Evolutionary conservation across 2,329 filamentous ascomycete species (phyloP).

Genomic region (Zalaria obscura): DNA sequence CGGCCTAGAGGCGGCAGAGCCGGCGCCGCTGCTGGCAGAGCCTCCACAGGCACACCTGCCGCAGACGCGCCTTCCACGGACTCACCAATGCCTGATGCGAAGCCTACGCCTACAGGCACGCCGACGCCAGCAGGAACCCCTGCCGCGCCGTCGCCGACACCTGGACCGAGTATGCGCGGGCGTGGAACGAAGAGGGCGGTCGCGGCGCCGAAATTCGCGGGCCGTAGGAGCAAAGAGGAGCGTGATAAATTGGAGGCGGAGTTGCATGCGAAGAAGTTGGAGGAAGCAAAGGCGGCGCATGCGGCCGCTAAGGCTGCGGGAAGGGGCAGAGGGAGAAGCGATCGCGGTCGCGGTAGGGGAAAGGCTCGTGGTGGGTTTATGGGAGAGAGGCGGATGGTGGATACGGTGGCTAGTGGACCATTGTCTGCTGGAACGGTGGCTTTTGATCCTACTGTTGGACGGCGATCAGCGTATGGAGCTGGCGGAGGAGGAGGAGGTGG

Average conservation of each 20-base stretch:
- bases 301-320: conserved; percentile 9
- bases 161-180: conserved; percentile 4
- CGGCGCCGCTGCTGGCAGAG: neutral
- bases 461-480: conserved; percentile 3
- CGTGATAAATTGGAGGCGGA: conserved; percentile 24
- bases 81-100: neutral
- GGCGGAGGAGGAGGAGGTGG: conserved; percentile 9
- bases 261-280: conserved; percentile 22
- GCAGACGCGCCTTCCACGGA: conserved; percentile 1
- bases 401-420: conserved; percentile 23
- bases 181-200: conserved; percentile 8
- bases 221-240: conserved; percentile 30
- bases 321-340: conserved; percentile 14
- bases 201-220: conserved; percentile 25
- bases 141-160: conserved; percentile 1
- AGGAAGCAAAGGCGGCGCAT: conserved; percentile 14
- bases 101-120: neutral
- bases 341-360: conserved; percentile 13
- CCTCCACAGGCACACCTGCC: neutral
- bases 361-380: conserved; percentile 29
- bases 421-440: conserved; percentile 22
- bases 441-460: conserved; percentile 6
- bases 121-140: conserved; percentile 1
- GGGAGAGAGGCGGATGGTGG: conserved; percentile 13
- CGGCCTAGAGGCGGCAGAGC: conserved; percentile 3